Evolutionary conservation across 345 rosid species (phyloP).

Genomic region (Arabis alpina): DNA sequence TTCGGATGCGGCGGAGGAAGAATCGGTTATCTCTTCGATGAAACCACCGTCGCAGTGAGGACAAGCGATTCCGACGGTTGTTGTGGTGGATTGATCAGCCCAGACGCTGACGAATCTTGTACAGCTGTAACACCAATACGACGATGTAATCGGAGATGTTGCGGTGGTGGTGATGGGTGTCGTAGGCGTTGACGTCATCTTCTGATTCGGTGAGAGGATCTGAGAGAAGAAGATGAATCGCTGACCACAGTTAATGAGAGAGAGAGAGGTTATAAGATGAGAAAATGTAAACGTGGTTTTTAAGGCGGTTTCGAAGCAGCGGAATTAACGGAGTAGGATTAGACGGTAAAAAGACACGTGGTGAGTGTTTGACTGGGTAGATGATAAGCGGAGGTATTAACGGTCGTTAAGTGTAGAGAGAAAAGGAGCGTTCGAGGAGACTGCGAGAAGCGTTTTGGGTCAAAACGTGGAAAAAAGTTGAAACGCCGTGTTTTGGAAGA

Average conservation of each 20-base stretch:
- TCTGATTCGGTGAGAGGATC: slow-evolving; percentile 13
- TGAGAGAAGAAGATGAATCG: slow-evolving; percentile 24
- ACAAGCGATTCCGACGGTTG: slow-evolving; percentile 51
- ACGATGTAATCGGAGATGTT: slow-evolving; percentile 40
- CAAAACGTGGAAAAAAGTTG: slow-evolving; percentile 19
- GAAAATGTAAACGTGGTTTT: slow-evolving; percentile 38
- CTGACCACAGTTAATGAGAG: slow-evolving; percentile 26
- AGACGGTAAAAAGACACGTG: slow-evolving; percentile 37
- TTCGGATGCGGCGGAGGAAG: slow-evolving; percentile 24
- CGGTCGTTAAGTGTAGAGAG: slow-evolving; percentile 17
- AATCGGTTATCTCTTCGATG: slow-evolving; percentile 51
- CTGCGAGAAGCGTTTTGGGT: slow-evolving; percentile 22
- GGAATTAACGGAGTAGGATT: slow-evolving; percentile 36
- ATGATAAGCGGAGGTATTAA: slow-evolving; percentile 21
- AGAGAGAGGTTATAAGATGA: not conserved
- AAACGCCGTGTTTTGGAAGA: slow-evolving; percentile 28
- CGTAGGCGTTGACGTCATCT: slow-evolving; percentile 34
- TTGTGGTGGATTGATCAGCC: slow-evolving; percentile 40
- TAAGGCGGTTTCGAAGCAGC: slow-evolving; percentile 25
- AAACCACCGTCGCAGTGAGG: slow-evolving; percentile 78
- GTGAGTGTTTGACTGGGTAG: slow-evolving; percentile 37
- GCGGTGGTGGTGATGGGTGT: not conserved
- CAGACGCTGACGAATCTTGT: slow-evolving; percentile 57
- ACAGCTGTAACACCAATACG: slow-evolving; percentile 85
- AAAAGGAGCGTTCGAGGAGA: slow-evolving; percentile 36